These are phyloP conservation scores for Gossypium gossypioides DNA, from an alignment of 441 rosid species.

Conservation along the genomic window DNA sequence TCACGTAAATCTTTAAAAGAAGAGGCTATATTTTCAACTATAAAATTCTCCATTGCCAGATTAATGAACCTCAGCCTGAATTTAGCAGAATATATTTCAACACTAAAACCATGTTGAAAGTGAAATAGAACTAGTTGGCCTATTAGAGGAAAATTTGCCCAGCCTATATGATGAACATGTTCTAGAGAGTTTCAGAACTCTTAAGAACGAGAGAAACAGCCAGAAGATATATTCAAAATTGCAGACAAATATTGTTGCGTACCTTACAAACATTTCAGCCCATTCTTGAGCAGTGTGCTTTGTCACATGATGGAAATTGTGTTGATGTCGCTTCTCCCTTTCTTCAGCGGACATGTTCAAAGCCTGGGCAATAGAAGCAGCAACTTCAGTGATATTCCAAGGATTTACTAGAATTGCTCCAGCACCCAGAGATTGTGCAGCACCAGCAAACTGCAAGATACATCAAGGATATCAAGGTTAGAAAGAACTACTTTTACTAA, in stretches of 20 bases:
- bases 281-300: conserved; percentile 95
- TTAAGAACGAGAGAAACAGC: background rate
- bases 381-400: conserved; percentile 99
- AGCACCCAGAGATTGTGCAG: conserved; percentile 98
- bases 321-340: conserved; percentile 83
- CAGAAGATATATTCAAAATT: background rate
- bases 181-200: background rate
- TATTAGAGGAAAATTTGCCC: background rate
- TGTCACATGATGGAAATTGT: conserved; percentile 68
- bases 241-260: conserved; percentile 6
- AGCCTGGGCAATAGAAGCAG: conserved; percentile 82
- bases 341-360: conserved; percentile 69
- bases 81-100: background rate
- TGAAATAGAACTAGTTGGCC: background rate
- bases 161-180: background rate
- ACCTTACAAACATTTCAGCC: conserved; percentile 99
- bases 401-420: conserved; percentile 98
- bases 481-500: background rate
- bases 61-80: background rate
- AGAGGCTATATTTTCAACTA: background rate
- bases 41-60: background rate
- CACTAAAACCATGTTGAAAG: background rate
- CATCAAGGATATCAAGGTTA: conserved; percentile 10
- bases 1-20: background rate
- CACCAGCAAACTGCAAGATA: conserved; percentile 80